Evolutionary conservation across 73 alveolate species (phyloP), one percentile per base, ranked within the genome.

Genomic region (Uronychia binucleata): DNA sequence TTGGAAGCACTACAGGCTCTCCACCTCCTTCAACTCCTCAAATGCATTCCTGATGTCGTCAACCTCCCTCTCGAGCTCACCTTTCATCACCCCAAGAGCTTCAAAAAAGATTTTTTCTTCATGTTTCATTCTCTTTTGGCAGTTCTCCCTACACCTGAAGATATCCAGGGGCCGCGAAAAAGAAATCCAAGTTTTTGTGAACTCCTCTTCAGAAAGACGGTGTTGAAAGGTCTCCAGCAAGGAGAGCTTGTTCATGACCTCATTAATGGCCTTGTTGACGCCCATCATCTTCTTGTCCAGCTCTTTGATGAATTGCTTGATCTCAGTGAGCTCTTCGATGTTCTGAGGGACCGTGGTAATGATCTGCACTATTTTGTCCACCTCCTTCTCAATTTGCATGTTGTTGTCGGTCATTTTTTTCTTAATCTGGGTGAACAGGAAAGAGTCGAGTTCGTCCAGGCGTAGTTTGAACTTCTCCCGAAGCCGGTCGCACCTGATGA

Each of bases 101-200:
- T 89, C 92, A 74, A 89, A 92, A 83, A 94, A 94, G 31, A 76
- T 94, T 79, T 88, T 92, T 60, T 94, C 97, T 46, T 86, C 81
- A 11, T 59, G 58, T 81, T 87, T 57, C 86, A 94, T 85, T 29
- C 94, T 89, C 34, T 87, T 79, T 30, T 84, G 33, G 76, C 97
- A 92, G 67, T 90, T 82, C 58, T 75, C 77, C 79, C 89, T 86
- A 14, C 88, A 91, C 74, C 84, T 81, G 79, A 80, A 79, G 0
- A 92, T 86, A 34, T 93, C 87, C n/a, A 82, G 86, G 14, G 97
- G 95, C 91, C 85, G 86, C 0, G 95, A 95, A 85, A 88, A 90
- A 0, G 91, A 78, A 5, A 82, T 86, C 98, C 98, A 94, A 28
- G 97, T 84, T 33, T 89, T 81, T 27, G 87, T 90, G 88, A 92